Base-by-base conservation (phyloP, 2,329 filamentous ascomycete genomes). In the Alternaria arborescens region DNA sequence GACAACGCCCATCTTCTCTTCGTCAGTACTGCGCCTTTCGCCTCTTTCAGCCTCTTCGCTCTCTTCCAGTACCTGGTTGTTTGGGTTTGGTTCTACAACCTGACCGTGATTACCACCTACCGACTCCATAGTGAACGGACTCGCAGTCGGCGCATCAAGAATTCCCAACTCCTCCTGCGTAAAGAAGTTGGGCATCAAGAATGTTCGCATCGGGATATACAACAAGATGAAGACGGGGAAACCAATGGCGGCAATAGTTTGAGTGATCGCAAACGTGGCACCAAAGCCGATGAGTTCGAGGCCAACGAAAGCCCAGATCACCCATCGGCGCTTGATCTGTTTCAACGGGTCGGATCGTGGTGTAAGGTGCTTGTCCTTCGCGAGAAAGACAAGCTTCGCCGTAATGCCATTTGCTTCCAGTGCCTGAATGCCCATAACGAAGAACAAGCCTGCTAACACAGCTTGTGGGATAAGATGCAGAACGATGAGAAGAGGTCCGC, bases 201-300 rank as follows among this genome's bases (percentile, higher is more conserved):
- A 78, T 61, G 82, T 84, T 3, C 85, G 77, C 30, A 87, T 67
- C 0, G 86, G 86, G 8, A 88, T 87, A 18, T 88, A 78, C 4
- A 83, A 72, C 18, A 86, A 79, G 60, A 88, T 87, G 52, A 88
- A 80, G 14, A 88, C 80, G 0, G 86, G 86, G 62, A 88, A 88
- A 0, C 85, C 84, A 65, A 88, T 86, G 0, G 85, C 86, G 0
- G 84, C 86, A 24, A 88, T 84, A 0, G 86, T 88, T 71, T 88
- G 85, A 2, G 85, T 86, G 53, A 88, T 85, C 0, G 84, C 86
- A 12, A 88, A 85, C 3, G 82, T 85, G 7, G 82, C 81, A 0
- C 80, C 81, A 20, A 88, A 85, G 2, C 82, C 83, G 3, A 84
- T 42, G 2, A 85, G 67, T 67, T 88, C 85, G 20, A 85, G 80